These are phyloP conservation scores for Pleurotus djamor DNA, from an alignment of 768 basidiomycete species.

Conservation along the genomic window DNA sequence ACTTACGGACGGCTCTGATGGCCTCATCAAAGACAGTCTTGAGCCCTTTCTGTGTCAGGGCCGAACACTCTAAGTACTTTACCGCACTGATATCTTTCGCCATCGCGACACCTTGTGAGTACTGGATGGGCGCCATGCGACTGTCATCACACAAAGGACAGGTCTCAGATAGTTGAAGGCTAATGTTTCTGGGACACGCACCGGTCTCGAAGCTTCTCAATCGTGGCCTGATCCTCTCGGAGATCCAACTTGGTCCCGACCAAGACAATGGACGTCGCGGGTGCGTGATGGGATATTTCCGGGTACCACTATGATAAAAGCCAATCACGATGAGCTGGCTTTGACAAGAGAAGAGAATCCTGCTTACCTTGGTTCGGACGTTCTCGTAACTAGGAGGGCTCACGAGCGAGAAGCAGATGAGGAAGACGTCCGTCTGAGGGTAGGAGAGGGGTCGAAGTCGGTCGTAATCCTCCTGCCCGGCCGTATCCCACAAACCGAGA, in stretches of 20 bases:
- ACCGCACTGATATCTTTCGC: slow-evolving; percentile 93
- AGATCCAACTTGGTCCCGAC: slow-evolving; percentile 98
- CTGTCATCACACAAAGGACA: slow-evolving; percentile 30
- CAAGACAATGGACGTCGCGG: slow-evolving; percentile 87
- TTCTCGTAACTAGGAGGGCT: slow-evolving; percentile 99
- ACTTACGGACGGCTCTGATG: slow-evolving; percentile 93
- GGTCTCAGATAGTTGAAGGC: no score
- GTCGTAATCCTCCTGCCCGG: slow-evolving; percentile 99
- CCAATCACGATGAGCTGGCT: slow-evolving; percentile 9
- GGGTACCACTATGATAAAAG: slow-evolving; percentile 75
- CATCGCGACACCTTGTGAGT: slow-evolving; percentile 88
- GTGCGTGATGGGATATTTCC: slow-evolving; percentile 97
- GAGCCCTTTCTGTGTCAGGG: slow-evolving; percentile 95
- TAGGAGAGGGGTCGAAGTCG: slow-evolving; percentile 97
- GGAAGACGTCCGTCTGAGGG: slow-evolving; percentile 98
- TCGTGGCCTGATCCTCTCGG: slow-evolving; percentile 90
- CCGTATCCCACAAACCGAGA: slow-evolving; percentile 99
- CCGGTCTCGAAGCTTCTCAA: slow-evolving; percentile 93
- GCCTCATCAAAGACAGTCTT: slow-evolving; percentile 99
- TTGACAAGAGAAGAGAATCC: slow-evolving; percentile 1
- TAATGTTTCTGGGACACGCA: slow-evolving; percentile 26
- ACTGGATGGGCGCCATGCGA: slow-evolving; percentile 94
- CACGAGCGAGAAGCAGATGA: slow-evolving; percentile 98
- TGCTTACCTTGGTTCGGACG: slow-evolving; percentile 90
- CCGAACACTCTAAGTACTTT: slow-evolving; percentile 95